phyloP scores from a whole-genome alignment of 2,329 filamentous ascomycete species.

The Diaporthe longicolla region DNA sequence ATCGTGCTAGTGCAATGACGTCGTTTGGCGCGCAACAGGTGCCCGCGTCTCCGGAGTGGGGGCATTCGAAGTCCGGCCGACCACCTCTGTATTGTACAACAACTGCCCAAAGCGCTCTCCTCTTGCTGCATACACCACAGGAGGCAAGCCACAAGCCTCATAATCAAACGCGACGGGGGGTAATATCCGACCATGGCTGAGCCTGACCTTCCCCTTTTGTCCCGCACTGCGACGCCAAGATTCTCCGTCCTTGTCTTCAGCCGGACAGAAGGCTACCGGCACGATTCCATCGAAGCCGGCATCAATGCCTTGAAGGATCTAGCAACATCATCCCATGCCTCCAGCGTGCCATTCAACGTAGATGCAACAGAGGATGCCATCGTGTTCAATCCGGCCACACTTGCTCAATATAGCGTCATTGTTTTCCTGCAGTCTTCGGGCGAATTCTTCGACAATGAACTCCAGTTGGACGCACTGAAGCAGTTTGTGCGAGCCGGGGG shows the following conservation, averaged over 20 bases:
- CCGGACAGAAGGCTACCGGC: conserved; percentile 56
- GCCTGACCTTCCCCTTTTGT: conserved; percentile 11
- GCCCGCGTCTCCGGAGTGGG: not conserved
- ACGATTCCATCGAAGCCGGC: conserved; percentile 56
- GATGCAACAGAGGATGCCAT: conserved; percentile 55
- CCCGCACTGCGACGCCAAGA: not conserved
- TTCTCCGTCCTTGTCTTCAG: conserved; percentile 56
- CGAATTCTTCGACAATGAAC: conserved; percentile 51
- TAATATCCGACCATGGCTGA: not conserved
- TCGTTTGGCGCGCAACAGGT: not conserved
- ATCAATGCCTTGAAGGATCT: conserved; percentile 52
- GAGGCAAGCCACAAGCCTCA: not conserved
- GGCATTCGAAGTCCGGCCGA: not conserved
- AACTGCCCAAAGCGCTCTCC: not conserved
- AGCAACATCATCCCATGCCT: conserved; percentile 44
- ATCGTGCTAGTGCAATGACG: conserved; percentile 2
- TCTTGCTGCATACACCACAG: not conserved
- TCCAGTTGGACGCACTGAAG: conserved; percentile 53
- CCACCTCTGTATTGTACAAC: not conserved
- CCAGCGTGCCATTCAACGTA: conserved; percentile 49
- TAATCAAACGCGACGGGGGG: not conserved
- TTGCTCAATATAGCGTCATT: conserved; percentile 53
- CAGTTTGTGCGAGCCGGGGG: conserved; percentile 53
- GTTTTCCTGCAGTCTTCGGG: conserved; percentile 58
- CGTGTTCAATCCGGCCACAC: conserved; percentile 49